These are phyloP conservation scores for Amoeboaphelidium occidentale DNA, from an alignment of 371 early-diverging fungal species.

Conservation along the genomic window DNA sequence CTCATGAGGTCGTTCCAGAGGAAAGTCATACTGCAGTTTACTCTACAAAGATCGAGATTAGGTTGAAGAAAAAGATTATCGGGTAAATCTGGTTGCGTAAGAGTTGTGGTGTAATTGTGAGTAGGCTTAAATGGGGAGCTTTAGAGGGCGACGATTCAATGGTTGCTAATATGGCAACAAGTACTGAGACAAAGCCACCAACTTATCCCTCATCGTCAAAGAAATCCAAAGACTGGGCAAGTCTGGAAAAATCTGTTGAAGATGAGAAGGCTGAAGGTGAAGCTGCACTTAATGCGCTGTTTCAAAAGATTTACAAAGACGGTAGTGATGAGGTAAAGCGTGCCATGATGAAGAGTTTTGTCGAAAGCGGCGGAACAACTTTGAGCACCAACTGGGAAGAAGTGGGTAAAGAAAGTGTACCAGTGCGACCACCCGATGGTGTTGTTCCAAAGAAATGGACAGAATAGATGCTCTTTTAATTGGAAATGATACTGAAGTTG, in stretches of 20 bases:
- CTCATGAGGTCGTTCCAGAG: constrained; percentile 39
- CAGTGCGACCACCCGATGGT: constrained; percentile 72
- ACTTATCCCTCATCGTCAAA: constrained; percentile 11
- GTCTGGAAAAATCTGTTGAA: constrained; percentile 27
- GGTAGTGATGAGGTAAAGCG: constrained; percentile 70
- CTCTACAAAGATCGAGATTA: constrained; percentile 79
- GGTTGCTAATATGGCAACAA: not conserved
- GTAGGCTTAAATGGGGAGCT: constrained; percentile 52
- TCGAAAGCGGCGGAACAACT: constrained; percentile 82
- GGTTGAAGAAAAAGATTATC: constrained; percentile 40
- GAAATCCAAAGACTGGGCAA: constrained; percentile 51
- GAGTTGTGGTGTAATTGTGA: too few relatives aligned
- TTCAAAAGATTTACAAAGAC: constrained; percentile 72
- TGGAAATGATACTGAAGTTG: not conserved
- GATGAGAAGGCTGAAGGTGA: constrained; percentile 64
- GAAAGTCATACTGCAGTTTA: constrained; percentile 42
- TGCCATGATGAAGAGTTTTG: constrained; percentile 96
- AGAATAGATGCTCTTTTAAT: not conserved
- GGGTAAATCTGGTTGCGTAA: constrained; percentile 17
- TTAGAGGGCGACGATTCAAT: constrained; percentile 34
- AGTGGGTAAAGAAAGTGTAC: constrained; percentile 52
- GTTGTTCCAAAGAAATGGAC: constrained; percentile 52
- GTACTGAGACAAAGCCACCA: constrained; percentile 5
- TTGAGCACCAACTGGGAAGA: constrained; percentile 91
- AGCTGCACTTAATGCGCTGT: constrained; percentile 55